Conservation (phyloP, 192 early-diverging fungal species). For the Phlyctochytrium arcticum region DNA sequence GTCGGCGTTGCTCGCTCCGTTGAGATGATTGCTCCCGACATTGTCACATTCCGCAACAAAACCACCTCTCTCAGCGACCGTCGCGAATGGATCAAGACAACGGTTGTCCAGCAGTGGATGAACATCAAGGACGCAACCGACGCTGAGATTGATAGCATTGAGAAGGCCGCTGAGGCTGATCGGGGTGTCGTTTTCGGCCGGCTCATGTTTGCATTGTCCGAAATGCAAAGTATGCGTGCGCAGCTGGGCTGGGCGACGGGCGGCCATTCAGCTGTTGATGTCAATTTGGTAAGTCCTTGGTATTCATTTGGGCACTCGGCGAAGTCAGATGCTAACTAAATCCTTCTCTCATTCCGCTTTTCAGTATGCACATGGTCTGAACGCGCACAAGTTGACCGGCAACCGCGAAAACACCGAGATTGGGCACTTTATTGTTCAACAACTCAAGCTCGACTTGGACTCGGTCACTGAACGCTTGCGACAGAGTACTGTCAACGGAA, state of each 20-base stretch:
- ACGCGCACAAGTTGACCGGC: slow-evolving; percentile 58
- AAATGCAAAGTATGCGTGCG: slow-evolving; percentile 35
- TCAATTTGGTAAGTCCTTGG: slow-evolving; percentile 58
- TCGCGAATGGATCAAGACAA: slow-evolving; percentile 43
- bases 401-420: slow-evolving; percentile 90
- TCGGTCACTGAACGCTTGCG: not conserved
- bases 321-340: too few relatives aligned
- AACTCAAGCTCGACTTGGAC: slow-evolving; percentile 39
- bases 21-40: slow-evolving; percentile 33
- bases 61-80: not conserved
- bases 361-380: slow-evolving; percentile 71
- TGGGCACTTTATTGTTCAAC: slow-evolving; percentile 62
- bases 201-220: slow-evolving; percentile 11
- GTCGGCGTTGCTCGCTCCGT: slow-evolving; percentile 63
- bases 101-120: slow-evolving; percentile 54
- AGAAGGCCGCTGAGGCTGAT: too few relatives aligned
- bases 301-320: not conserved
- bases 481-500: too few relatives aligned
- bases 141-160: slow-evolving; percentile 21
- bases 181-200: slow-evolving; percentile 1
- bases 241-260: slow-evolving; percentile 71
- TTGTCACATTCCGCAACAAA: slow-evolving; percentile 6
- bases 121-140: slow-evolving; percentile 65
- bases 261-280: slow-evolving; percentile 93
- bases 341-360: too few relatives aligned